phyloP scores from a whole-genome alignment of 768 basidiomycete species.

The Mycena metata region DNA sequence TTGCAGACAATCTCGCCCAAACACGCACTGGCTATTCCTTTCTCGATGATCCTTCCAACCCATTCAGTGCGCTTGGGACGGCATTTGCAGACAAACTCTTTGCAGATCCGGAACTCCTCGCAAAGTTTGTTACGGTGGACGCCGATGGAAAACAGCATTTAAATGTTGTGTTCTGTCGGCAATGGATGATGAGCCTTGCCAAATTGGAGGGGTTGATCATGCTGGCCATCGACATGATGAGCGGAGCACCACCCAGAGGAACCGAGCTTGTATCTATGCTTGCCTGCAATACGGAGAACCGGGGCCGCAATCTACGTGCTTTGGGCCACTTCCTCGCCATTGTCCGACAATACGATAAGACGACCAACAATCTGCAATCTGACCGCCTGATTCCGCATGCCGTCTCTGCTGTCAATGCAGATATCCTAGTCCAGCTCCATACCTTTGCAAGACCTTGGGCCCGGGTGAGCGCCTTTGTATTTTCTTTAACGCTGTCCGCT shows the following conservation, averaged over 20 bases:
- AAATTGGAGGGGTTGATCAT: constrained; percentile 26
- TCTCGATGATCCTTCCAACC: constrained; percentile 13
- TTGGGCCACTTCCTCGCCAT: constrained; percentile 30
- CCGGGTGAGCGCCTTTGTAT: no score
- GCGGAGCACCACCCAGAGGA: constrained; percentile 25
- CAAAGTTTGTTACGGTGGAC: constrained; percentile 25
- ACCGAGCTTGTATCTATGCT: constrained; percentile 35
- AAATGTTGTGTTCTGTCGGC: constrained; percentile 31
- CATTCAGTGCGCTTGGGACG: constrained; percentile 6
- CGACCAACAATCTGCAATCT: constrained; percentile 26
- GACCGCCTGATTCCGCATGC: constrained; percentile 48
- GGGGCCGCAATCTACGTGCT: constrained; percentile 7
- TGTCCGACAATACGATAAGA: constrained; percentile 44
- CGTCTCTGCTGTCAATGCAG: constrained; percentile 40
- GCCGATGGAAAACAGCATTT: constrained; percentile 21
- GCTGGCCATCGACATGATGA: constrained; percentile 38
- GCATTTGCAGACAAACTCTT: not conserved
- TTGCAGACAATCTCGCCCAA: constrained; percentile 41
- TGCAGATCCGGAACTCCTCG: constrained; percentile 21
- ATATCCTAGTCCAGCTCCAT: constrained; percentile 46
- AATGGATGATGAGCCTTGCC: constrained; percentile 19
- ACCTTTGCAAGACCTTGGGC: constrained; percentile 40
- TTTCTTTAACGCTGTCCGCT: no score
- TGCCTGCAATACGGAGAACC: constrained; percentile 44
- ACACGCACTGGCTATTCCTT: constrained; percentile 41